Evolutionary conservation across 1,139 yeast species (phyloP).

Genomic region (Nakaseomyces bracarensis): DNA sequence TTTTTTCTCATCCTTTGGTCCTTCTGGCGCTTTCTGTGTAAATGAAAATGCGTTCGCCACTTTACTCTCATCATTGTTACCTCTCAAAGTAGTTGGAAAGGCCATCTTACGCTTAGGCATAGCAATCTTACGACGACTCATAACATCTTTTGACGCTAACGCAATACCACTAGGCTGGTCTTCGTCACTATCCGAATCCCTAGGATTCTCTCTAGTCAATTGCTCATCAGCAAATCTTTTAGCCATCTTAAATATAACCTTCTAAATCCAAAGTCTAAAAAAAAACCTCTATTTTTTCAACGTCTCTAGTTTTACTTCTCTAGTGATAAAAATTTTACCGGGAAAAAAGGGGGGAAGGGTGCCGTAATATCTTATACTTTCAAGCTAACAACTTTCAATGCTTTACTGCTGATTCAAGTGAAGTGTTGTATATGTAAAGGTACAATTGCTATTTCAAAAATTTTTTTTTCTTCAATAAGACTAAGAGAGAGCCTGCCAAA

Average conservation of each 20-base stretch:
- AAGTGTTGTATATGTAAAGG: too few species aligned
- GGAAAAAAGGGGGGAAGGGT: too few species aligned
- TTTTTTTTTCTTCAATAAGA: too few species aligned
- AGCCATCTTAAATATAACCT: too few species aligned
- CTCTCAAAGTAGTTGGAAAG: slow-evolving; percentile 8
- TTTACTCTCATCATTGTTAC: slow-evolving; percentile 13
- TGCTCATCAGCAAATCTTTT: slow-evolving; percentile 61
- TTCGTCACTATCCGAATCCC: slow-evolving; percentile 33
- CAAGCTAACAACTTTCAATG: too few species aligned
- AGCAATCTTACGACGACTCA: slow-evolving; percentile 62
- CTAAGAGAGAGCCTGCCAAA: too few species aligned
- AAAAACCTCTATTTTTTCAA: background rate
- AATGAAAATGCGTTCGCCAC: slow-evolving; percentile 18
- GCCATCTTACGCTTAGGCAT: slow-evolving; percentile 41
- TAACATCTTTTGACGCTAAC: slow-evolving; percentile 51
- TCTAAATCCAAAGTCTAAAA: background rate
- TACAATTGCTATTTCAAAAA: too few species aligned
- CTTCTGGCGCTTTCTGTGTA: slow-evolving; percentile 8
- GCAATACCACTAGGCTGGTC: slow-evolving; percentile 29
- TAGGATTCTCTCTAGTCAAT: slow-evolving; percentile 40
- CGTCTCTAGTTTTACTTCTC: too few species aligned
- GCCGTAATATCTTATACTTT: too few species aligned
- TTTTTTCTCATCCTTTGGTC: background rate
- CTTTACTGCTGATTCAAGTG: too few species aligned
- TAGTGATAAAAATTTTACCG: too few species aligned